A percentile compares a stretch with the other conserved stretches of the same genome.
Evolutionary conservation across 345 rosid species (phyloP).

Genomic region (Gossypium anomalum): DNA sequence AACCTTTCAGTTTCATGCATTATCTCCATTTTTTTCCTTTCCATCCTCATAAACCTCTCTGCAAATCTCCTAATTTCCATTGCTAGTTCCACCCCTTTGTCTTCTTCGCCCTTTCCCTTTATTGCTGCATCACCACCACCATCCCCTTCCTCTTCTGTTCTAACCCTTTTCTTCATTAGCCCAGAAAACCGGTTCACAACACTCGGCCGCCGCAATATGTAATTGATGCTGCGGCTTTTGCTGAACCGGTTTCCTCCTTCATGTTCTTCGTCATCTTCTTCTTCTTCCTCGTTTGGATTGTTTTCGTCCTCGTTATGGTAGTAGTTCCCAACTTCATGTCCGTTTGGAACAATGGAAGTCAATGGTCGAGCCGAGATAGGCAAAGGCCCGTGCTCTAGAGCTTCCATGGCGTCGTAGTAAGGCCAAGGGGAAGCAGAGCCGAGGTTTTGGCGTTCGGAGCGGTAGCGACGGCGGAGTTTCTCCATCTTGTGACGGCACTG

Average conservation of each 20-base stretch:
- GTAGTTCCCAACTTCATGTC: neutral
- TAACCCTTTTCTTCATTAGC: conserved; percentile 25
- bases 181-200: conserved; percentile 46
- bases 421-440: conserved; percentile 44
- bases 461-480: conserved; percentile 69
- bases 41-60: conserved; percentile 50
- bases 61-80: conserved; percentile 54
- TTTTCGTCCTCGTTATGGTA: neutral
- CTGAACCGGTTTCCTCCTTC: conserved; percentile 28
- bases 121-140: conserved; percentile 20
- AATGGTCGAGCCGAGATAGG: conserved; percentile 57
- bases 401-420: conserved; percentile 62
- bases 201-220: conserved; percentile 50
- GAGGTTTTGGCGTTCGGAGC: conserved; percentile 46
- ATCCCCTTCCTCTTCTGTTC: conserved; percentile 23
- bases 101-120: conserved; percentile 18
- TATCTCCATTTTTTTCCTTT: conserved; percentile 70
- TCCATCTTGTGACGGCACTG: conserved; percentile 91
- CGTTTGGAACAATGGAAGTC: conserved; percentile 24
- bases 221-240: conserved; percentile 57
- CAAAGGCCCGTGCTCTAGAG: conserved; percentile 57
- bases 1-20: conserved; percentile 49
- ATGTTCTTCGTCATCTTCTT: conserved; percentile 29
- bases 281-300: conserved; percentile 12
- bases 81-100: conserved; percentile 38